These are phyloP conservation scores for Cornus kousa DNA, from an alignment of 148 eudicot species.

Conservation along the genomic window DNA sequence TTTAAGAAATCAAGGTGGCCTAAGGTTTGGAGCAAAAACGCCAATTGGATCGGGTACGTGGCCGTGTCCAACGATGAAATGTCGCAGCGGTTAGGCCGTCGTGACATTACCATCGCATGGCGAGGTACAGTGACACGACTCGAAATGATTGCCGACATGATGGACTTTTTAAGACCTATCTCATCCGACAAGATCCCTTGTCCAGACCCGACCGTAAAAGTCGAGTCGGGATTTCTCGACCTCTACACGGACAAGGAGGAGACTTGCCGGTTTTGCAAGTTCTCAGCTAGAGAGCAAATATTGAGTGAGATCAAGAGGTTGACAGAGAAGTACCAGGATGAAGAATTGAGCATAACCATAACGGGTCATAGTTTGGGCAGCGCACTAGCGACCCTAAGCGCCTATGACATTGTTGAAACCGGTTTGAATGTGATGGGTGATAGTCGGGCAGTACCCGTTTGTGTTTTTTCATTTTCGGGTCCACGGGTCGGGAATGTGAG, in stretches of 20 bases:
- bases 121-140: constrained; percentile 70
- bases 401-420: constrained; percentile 65
- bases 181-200: constrained; percentile 40
- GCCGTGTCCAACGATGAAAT: constrained; percentile 67
- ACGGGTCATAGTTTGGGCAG: constrained; percentile 85
- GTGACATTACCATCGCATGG: constrained; percentile 67
- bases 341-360: constrained; percentile 67
- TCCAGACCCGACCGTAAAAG: constrained; percentile 41
- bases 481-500: constrained; percentile 73
- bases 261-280: constrained; percentile 35
- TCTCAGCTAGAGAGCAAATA: constrained; percentile 58
- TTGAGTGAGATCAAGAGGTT: constrained; percentile 45
- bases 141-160: constrained; percentile 61
- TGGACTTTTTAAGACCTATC: constrained; percentile 45
- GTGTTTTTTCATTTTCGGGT: constrained; percentile 57
- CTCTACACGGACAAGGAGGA: constrained; percentile 51
- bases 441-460: constrained; percentile 33
- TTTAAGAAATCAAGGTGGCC: constrained; percentile 62
- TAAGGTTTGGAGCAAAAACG: constrained; percentile 48
- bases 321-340: constrained; percentile 30
- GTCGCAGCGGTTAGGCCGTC: constrained; percentile 50
- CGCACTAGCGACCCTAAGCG: constrained; percentile 58
- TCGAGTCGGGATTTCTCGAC: constrained; percentile 55
- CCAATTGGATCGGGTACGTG: constrained; percentile 79
- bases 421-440: constrained; percentile 37